These are phyloP conservation scores for Arabidopsis hybrid DNA, from an alignment of 441 rosid genomes.

Conservation along the genomic window DNA sequence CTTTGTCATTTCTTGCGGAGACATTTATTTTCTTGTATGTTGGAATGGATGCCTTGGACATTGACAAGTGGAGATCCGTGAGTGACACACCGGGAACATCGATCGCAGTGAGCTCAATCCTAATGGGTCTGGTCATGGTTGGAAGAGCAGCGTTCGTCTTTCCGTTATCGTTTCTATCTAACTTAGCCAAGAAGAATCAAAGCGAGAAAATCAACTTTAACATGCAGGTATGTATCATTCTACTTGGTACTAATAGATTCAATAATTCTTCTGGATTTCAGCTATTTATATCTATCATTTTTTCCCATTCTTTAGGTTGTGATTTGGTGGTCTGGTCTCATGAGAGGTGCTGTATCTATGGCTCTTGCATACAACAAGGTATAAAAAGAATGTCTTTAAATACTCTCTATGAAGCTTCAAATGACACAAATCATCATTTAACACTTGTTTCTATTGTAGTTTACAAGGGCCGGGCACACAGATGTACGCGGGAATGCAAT, in stretches of 20 bases:
- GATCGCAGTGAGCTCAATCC: conserved; percentile 64
- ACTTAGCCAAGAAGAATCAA: conserved; percentile 56
- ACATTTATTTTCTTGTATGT: conserved; percentile 72
- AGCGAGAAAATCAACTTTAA: conserved; percentile 53
- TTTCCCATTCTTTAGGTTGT: conserved; percentile 46
- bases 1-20: conserved; percentile 72
- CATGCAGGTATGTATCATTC: conserved; percentile 56
- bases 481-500: conserved; percentile 54
- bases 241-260: conserved; percentile 12
- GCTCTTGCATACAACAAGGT: conserved; percentile 77
- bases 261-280: background rate
- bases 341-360: conserved; percentile 80
- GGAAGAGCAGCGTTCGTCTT: conserved; percentile 80
- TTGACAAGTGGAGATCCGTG: conserved; percentile 65
- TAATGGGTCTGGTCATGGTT: conserved; percentile 63
- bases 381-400: conserved; percentile 1
- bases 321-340: conserved; percentile 85
- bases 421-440: background rate
- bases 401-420: conserved; percentile 15
- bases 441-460: conserved; percentile 47
- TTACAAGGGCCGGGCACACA: conserved; percentile 52
- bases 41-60: conserved; percentile 82
- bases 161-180: conserved; percentile 60
- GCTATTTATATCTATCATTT: background rate
- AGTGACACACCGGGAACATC: conserved; percentile 64